These are phyloP conservation scores for Wallacemonas sp. DNA, from an alignment of 208 protist genomes.

Conservation along the genomic window DNA sequence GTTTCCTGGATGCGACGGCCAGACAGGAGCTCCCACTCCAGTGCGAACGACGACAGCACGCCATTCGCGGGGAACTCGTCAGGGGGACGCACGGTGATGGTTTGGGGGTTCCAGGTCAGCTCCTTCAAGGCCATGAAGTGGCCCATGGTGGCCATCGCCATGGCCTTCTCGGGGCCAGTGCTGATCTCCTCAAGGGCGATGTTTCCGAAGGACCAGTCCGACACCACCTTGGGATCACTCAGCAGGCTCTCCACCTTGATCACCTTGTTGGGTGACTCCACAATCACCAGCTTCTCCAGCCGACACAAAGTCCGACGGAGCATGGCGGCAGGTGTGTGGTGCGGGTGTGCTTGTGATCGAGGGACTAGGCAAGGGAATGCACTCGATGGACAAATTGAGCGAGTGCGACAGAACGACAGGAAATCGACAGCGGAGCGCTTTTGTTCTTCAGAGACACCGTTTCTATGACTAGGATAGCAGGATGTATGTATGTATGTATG, in stretches of 20 bases:
- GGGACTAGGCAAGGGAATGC: neutral
- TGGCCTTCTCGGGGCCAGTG: conserved; percentile 62
- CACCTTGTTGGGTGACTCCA: conserved; percentile 93
- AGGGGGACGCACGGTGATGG: neutral
- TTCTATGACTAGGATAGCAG: too few species aligned
- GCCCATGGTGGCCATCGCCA: conserved; percentile 86
- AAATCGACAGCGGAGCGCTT: too few species aligned
- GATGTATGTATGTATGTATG: too few species aligned
- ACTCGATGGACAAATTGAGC: neutral
- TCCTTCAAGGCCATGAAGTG: conserved; percentile 89
- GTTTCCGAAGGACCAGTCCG: conserved; percentile 83
- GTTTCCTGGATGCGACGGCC: conserved; percentile 80
- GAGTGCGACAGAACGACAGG: too few species aligned
- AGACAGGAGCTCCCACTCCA: conserved; percentile 81
- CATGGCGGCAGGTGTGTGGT: conserved; percentile 31
- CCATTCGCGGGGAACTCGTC: conserved; percentile 59
- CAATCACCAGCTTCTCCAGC: conserved; percentile 87
- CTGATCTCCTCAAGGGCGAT: conserved; percentile 40
- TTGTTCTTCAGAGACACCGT: too few species aligned
- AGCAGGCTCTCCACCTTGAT: conserved; percentile 86
- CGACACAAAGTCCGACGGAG: conserved; percentile 50
- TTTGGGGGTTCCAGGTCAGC: conserved; percentile 62
- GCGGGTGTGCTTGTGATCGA: conserved; percentile 11
- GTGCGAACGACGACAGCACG: conserved; percentile 57
- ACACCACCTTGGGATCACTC: conserved; percentile 76